Evolutionary conservation across 805 yeast genomes (phyloP).

Genomic region (Maudiozyma bulderi): DNA sequence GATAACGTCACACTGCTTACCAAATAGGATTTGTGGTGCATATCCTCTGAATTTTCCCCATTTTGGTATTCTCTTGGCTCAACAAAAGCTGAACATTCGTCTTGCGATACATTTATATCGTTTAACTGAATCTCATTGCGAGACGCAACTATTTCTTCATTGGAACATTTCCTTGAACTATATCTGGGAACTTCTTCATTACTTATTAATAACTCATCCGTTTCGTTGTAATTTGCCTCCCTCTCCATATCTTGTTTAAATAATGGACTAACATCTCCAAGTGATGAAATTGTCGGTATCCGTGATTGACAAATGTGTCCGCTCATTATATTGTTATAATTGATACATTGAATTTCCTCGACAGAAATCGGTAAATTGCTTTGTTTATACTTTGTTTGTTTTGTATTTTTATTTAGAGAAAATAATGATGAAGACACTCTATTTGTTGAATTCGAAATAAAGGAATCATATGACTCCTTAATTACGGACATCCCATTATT

Average conservation of each 20-base stretch:
- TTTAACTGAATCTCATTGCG: no score
- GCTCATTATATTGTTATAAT: neutral
- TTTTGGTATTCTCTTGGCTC: no score
- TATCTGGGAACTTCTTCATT: no score
- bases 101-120: no score
- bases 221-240: neutral
- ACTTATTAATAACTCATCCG: no score
- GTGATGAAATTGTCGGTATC: neutral
- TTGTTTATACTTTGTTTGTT: neutral
- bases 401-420: neutral
- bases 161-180: no score
- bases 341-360: constrained; percentile 1
- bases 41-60: no score
- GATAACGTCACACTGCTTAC: no score
- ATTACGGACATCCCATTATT: no score
- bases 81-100: no score
- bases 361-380: constrained; percentile 1
- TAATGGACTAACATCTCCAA: neutral
- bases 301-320: neutral
- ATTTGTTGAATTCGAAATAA: neutral
- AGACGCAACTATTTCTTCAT: no score
- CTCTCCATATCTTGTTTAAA: neutral
- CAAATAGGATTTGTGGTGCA: no score
- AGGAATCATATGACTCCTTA: neutral
- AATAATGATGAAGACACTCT: neutral